Evolutionary conservation across 352 stramenopile species (phyloP), one percentile per base, ranked within the genome.

Genomic region (Pilasporangium apinafurcum): DNA sequence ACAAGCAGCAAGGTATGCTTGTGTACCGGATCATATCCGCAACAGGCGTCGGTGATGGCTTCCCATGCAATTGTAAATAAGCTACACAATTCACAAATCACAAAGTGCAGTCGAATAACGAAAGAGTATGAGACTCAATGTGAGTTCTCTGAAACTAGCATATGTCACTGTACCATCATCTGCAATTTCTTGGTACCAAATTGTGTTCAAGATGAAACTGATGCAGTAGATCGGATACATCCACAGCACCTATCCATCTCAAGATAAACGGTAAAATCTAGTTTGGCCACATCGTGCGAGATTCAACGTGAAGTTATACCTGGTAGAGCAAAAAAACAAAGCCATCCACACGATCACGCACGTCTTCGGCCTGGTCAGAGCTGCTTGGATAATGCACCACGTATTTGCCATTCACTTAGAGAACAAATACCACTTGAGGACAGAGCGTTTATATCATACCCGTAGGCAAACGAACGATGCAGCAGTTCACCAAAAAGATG

Each of bases 151-250:
- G 12, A 14, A 20, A 18, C n/a, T 16, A 30, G 18, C 26, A 16
- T 16, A 49, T 4, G 26, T 37, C n/a, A 45, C 14, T 22, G 34
- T 44, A 93, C 82, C 82, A 50, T 94, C 80, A 37, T 94, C 82
- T 1, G 82, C 82, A 39, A 94, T 92, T 59, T 94, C 82, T 65
- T 94, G 82, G 59, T 94, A 94, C 82, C 82, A 94, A 63, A 94
- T 94, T 13, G 82, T 92, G 54, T 94, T 94, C 48, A 94, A 57
- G 50, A 94, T 94, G 57, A 94, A 94, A 60, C 82, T 94, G 57
- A 94, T 90, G 64, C 77, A 91, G 65, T 94, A 94, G 56, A 94
- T 94, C 33, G 82, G 82, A 52, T 94, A 94, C 80, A 94, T 94
- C 82, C 82, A 94, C 22, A 94, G 53, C 43, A 78, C 72, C 70